Conservation (phyloP, 2,329 filamentous ascomycete species). For the Botryotinia globosa region DNA sequence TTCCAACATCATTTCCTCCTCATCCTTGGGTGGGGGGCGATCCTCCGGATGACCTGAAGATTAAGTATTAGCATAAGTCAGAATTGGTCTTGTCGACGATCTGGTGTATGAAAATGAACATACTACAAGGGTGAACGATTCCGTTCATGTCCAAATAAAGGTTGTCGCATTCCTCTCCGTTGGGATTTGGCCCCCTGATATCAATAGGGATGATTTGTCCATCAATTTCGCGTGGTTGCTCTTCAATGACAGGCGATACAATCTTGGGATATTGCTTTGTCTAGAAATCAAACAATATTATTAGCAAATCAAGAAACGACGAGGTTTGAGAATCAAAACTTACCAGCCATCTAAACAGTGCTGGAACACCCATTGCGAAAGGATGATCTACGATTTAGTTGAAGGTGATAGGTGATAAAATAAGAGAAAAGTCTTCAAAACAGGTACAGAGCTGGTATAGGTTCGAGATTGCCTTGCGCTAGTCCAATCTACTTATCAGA, state of each 20-base stretch:
- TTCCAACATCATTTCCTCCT: constrained; percentile 99
- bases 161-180: constrained; percentile 97
- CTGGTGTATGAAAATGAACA: neutral
- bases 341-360: constrained; percentile 78
- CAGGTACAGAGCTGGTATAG: neutral
- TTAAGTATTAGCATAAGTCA: neutral
- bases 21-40: constrained; percentile 81
- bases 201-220: constrained; percentile 83
- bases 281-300: constrained; percentile 2
- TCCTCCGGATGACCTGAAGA: constrained; percentile 74
- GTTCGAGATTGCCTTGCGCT: neutral
- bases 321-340: neutral
- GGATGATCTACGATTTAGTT: neutral
- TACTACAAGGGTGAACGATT: constrained; percentile 91
- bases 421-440: neutral
- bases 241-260: constrained; percentile 85
- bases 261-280: constrained; percentile 98
- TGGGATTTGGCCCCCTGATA: constrained; percentile 81
- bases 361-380: constrained; percentile 38
- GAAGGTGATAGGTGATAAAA: neutral
- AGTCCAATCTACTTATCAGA: neutral
- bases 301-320: constrained; percentile 1
- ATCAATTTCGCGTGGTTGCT: constrained; percentile 77
- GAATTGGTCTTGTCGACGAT: neutral
- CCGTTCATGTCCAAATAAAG: constrained; percentile 99